Evolutionary conservation across 331 rosid genomes (phyloP).

Genomic region (Stylosanthes scabra): DNA sequence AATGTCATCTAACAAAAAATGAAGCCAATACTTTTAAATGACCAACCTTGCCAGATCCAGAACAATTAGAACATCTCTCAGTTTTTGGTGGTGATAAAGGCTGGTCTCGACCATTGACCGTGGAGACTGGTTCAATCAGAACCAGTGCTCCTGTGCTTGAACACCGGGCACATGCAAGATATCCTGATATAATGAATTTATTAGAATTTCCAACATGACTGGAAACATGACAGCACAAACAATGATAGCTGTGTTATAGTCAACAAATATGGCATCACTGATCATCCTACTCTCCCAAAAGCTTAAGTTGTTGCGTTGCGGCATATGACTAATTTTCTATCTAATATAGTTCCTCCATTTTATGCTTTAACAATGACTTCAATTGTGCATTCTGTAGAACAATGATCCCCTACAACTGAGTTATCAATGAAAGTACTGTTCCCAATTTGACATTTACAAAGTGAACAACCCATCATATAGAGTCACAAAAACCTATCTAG

Average conservation of each 20-base stretch:
- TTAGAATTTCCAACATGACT: too few species aligned
- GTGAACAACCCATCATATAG: background rate
- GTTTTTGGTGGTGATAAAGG: slow-evolving; percentile 78
- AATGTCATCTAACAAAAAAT: slow-evolving; percentile 7
- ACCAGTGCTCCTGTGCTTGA: slow-evolving; percentile 84
- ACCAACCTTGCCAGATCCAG: slow-evolving; percentile 97
- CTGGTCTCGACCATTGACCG: slow-evolving; percentile 55
- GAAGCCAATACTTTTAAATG: slow-evolving; percentile 10
- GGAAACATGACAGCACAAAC: background rate
- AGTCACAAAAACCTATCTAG: slow-evolving; percentile 5
- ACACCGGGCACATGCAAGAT: slow-evolving; percentile 98
- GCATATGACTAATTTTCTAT: too few species aligned
- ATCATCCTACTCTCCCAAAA: too few species aligned
- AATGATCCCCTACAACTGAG: slow-evolving; percentile 6
- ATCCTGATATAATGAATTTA: slow-evolving; percentile 52
- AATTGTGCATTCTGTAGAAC: slow-evolving; percentile 8
- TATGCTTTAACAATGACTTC: slow-evolving; percentile 1
- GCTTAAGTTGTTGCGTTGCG: too few species aligned
- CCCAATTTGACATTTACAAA: slow-evolving; percentile 2
- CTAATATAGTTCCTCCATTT: background rate
- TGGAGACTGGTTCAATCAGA: slow-evolving; percentile 72
- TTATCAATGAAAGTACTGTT: slow-evolving; percentile 9
- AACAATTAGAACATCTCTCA: slow-evolving; percentile 92
- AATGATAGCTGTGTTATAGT: slow-evolving; percentile 25
- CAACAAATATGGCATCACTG: too few species aligned